A percentile compares a stretch with the other conserved stretches of the same genome.
phyloP scores from a whole-genome alignment of 106 monocot genomes.

The Vanilla planifolia region DNA sequence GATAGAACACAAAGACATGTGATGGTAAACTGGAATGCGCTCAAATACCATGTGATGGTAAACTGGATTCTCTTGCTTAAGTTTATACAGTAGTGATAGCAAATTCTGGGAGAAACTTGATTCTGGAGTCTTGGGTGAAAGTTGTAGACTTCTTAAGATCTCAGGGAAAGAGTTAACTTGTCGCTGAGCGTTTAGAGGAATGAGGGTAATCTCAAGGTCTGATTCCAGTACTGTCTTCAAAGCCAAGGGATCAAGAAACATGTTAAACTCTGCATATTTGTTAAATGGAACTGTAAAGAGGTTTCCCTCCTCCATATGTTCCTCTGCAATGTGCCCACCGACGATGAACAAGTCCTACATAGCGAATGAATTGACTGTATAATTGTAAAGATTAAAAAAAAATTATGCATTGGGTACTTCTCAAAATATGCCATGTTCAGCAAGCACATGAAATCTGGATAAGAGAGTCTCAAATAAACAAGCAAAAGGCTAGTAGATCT shows the following conservation, averaged over 20 bases:
- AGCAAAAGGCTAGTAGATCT: no score
- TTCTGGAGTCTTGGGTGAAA: conserved; percentile 43
- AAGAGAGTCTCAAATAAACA: no score
- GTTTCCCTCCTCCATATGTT: conserved; percentile 38
- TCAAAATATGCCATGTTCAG: no score
- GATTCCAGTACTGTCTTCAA: conserved; percentile 66
- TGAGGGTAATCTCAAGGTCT: conserved; percentile 45
- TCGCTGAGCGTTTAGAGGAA: conserved; percentile 57
- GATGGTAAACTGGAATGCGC: no score
- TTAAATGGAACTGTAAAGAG: conserved; percentile 65
- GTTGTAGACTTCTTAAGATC: conserved; percentile 22
- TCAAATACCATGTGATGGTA: conserved; percentile 67
- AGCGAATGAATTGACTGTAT: no score
- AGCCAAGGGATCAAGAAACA: conserved; percentile 86
- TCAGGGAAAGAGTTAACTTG: conserved; percentile 35
- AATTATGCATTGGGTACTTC: no score
- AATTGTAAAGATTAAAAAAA: no score
- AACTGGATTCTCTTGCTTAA: conserved; percentile 24
- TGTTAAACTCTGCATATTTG: conserved; percentile 74
- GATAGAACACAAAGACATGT: no score
- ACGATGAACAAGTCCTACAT: conserved; percentile 68
- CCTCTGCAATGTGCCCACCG: conserved; percentile 53
- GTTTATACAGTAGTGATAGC: conserved; percentile 37
- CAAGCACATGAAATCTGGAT: no score
- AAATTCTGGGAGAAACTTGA: conserved; percentile 32